Base-by-base conservation (phyloP, 2,329 filamentous ascomycete genomes). In the Pseudocercospora cruenta region DNA sequence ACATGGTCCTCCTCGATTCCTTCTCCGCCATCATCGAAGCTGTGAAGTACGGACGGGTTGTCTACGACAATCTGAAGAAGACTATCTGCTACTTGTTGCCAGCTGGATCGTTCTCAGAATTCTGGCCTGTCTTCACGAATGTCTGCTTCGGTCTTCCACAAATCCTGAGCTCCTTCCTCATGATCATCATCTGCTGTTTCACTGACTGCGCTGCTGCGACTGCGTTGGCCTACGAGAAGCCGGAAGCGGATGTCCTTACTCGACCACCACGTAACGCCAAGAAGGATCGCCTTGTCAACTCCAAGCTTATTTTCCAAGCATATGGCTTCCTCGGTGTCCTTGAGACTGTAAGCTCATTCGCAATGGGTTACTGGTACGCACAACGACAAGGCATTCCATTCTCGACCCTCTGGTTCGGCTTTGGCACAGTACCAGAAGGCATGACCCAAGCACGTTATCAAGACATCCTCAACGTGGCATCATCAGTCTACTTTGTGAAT, bases 61-160 rank as follows among this genome's bases (percentile, higher is more conserved):
- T 93, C n/a, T 93, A 91, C 78, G 89, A 93, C 76, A 93, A 93
- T 72, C 79, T 93, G 59, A 91, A 91, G 76, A 93, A 94, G 82
- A 90, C 87, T 0, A 87, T 92, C 67, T 86, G 87, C n/a, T 93
- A 93, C 73, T 82, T 93, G 2, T 82, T 93, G 0, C 90, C 90
- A 0, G 91, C 91, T 0, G 90, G 91, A 1, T 87, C 83, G n/a
- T 93, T 91, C 76, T 87, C 86, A 60, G 91, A 93, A 75, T 90
- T 93, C 77, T 86, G 88, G 90, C 90, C 91, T 0, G 88, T 93
- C 51, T 85, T 93, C 77, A 90, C 88, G 1, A 91, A 89, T 64
- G 87, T 93, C 21, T 76, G 88, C 1, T 91, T 93, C 67, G 90
- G 90, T 21, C 81, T 93, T 2, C 90, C 91, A 0, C 90, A 93